These are phyloP conservation scores for Macrophomina pseudophaseolina DNA, from an alignment of 2,329 filamentous ascomycete species.

Conservation along the genomic window DNA sequence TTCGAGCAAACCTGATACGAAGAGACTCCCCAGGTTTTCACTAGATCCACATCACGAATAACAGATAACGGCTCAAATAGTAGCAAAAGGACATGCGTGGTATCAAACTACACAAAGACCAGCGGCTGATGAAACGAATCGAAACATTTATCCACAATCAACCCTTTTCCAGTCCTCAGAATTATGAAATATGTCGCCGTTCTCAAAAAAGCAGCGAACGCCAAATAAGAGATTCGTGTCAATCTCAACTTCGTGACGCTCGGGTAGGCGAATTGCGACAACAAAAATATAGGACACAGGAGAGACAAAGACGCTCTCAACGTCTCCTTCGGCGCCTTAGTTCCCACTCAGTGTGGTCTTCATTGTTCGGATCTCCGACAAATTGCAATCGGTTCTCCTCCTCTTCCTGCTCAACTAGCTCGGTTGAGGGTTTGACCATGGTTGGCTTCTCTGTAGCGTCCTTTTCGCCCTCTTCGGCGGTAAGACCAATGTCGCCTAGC, in stretches of 20 bases:
- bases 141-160: not conserved
- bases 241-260: not conserved
- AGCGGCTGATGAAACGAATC: not conserved
- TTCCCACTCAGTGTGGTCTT: slow-evolving; percentile 26
- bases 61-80: not conserved
- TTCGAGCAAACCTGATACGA: too few species aligned
- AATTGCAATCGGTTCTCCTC: slow-evolving; percentile 24
- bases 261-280: not conserved
- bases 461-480: not conserved
- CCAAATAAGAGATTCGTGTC: not conserved
- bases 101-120: not conserved
- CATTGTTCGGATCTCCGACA: slow-evolving; percentile 9
- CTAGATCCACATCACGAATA: too few species aligned
- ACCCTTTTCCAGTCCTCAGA: not conserved
- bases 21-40: too few species aligned
- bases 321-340: slow-evolving; percentile 28
- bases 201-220: not conserved
- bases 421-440: not conserved
- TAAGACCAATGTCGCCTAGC: slow-evolving; percentile 52
- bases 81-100: not conserved
- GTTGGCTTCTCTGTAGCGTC: not conserved
- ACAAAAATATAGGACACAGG: not conserved
- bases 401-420: not conserved
- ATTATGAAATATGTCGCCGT: not conserved
- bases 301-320: not conserved